These are phyloP conservation scores for Saccharomycopsis amapae DNA, from an alignment of 805 yeast genomes.

Conservation along the genomic window DNA sequence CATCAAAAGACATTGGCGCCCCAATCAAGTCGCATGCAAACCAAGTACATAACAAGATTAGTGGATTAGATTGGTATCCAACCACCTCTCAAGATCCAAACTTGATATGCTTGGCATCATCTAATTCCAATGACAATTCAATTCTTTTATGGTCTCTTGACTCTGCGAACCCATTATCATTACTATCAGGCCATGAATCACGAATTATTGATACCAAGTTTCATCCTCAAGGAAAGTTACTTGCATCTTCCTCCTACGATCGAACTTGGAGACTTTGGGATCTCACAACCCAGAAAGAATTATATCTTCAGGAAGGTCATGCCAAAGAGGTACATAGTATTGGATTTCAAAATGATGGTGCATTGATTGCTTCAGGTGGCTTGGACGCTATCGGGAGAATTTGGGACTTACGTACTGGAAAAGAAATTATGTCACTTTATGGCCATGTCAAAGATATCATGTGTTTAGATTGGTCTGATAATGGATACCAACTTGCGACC, in stretches of 20 bases:
- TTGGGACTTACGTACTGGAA: conserved; percentile 87
- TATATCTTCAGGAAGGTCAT: conserved; percentile 82
- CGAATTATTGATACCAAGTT: conserved; percentile 56
- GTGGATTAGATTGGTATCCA: conserved; percentile 64
- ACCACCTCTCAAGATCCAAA: conserved; percentile 22
- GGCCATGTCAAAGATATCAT: conserved; percentile 73
- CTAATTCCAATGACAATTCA: conserved; percentile 36
- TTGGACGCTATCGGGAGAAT: conserved; percentile 63
- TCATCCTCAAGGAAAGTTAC: conserved; percentile 54
- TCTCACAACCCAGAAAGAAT: conserved; percentile 37
- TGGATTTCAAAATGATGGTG: conserved; percentile 68
- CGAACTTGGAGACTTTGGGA: conserved; percentile 91
- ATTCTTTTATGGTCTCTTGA: conserved; percentile 33
- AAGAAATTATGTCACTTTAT: conserved; percentile 45
- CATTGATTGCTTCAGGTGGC: conserved; percentile 70
- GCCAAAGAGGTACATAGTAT: conserved; percentile 59
- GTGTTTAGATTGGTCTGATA: conserved; percentile 63
- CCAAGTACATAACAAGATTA: conserved; percentile 60
- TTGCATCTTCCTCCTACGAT: conserved; percentile 75
- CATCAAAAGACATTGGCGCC: conserved; percentile 11
- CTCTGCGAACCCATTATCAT: conserved; percentile 23
- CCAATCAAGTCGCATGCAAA: conserved; percentile 25
- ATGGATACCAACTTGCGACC: conserved; percentile 70
- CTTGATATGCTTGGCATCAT: conserved; percentile 21
- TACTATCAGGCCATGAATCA: conserved; percentile 39